Evolutionary conservation across 768 basidiomycete species (phyloP), one percentile per base, ranked within the genome.

Genomic region (Suillus spraguei): DNA sequence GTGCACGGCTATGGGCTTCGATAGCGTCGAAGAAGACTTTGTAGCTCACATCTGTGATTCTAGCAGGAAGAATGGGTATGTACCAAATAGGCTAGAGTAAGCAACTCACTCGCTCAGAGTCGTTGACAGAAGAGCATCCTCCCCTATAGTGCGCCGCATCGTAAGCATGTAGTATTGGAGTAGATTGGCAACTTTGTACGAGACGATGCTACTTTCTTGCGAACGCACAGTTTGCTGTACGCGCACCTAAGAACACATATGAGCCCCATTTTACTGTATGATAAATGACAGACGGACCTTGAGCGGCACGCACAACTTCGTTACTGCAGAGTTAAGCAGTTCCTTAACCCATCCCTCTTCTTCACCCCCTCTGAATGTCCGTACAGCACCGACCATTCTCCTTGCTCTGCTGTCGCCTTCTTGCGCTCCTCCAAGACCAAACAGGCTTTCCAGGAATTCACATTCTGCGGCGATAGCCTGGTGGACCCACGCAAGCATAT

Each of bases 401-500:
- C 74, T 38, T 24, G 60, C n/a, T 11, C 33, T 33, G 17, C 39
- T 20, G 22, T 63, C 62, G 5, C 22, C 59, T 0, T 38, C 36
- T 32, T 65, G 67, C 44, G 78, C 81, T 59, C 77, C 81, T 63
- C 81, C 84, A 58, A 95, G 69, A 7, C 85, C 90, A 66, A 99
- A 98, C 32, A 99, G 75, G 39, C 87, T 82, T 70, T 98, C 95
- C 24, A 99, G 82, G 69, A 96, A 95, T 77, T 99, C 97, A 50
- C 89, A 89, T 71, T 99, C 97, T 1, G 92, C 92, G 0, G 97
- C 97, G 64, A 97, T 94, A 0, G 91, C 86, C 66, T 99, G 97
- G 76, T 99, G 97, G 1, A 98, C 89, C 97, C 97, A 98, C 0
- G 96, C 97, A 9, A 99, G 87, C 93, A 99, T 99, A 76, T 99